Evolutionary conservation across 345 rosid species (phyloP), one percentile per base, ranked within the genome.

Genomic region (Hevea brasiliensis): DNA sequence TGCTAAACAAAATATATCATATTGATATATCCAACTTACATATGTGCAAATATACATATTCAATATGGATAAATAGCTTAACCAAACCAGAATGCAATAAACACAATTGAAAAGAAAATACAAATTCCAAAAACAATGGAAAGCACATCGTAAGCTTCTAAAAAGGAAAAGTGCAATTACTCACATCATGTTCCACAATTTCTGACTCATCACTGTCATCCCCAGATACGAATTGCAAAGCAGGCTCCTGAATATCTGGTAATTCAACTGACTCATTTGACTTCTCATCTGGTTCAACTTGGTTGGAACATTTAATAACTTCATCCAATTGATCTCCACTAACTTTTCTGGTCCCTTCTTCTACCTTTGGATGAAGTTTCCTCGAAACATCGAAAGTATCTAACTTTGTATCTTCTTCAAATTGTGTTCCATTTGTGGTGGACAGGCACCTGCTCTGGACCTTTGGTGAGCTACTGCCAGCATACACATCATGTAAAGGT

Each of bases 131-230:
- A 23, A 55, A 23, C 67, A 3, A 23, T 4, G 14, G 5, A 23
- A 54, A 47, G 68, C 32, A 51, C 48, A 24, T 5, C 10, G 24
- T 35, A 24, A 61, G 27, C n/a, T 24, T 20, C 32, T 51, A 17
- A 42, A 41, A 9, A 24, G 23, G 67, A 23, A 64, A 70, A 79
- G 57, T 68, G 29, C 69, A 75, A 68, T 68, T 55, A 86, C 98
- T 90, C 72, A 95, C 99, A 86, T 95, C 99, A 74, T 89, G 94
- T 80, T 91, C 96, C 79, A 88, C 78, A 71, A 85, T 80, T 82
- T 91, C 96, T 27, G 93, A 90, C 74, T 84, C 99, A 37, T 86
- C 92, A 61, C 90, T 81, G 67, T 91, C 96, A 76, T 92, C 85
- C 55, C 79, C 85, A 68, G 89, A 83, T 75, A 71, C 70, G 74